Conservation (phyloP, 2,329 filamentous ascomycete species). For the Sporothrix inflata region DNA sequence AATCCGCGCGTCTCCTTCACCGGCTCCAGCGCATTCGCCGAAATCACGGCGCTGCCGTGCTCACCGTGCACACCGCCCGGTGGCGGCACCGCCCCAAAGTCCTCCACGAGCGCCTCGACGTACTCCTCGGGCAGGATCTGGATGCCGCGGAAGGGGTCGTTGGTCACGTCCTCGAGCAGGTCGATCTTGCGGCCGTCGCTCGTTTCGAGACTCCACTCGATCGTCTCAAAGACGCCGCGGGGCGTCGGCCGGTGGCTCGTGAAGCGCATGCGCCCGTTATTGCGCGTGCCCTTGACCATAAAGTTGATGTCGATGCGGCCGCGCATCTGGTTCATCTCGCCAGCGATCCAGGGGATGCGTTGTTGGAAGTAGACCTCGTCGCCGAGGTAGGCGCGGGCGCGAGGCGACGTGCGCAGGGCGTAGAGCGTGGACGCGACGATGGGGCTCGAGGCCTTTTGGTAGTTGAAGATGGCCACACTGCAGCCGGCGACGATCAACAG, state of each 20-base stretch:
- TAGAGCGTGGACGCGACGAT: conserved; percentile 89
- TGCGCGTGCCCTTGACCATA: conserved; percentile 78
- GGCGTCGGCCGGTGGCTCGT: conserved; percentile 68
- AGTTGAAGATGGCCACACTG: conserved; percentile 94
- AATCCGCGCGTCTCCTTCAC: conserved; percentile 49
- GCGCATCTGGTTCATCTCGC: conserved; percentile 91
- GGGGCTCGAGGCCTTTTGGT: conserved; percentile 90
- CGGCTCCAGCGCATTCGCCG: conserved; percentile 19
- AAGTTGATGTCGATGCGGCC: conserved; percentile 88
- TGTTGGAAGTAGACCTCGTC: conserved; percentile 83
- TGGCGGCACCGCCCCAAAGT: conserved; percentile 29
- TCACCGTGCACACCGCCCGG: conserved; percentile 19
- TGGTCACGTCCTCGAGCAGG: conserved; percentile 65
- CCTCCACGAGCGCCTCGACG: conserved; percentile 44
- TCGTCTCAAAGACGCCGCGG: conserved; percentile 76
- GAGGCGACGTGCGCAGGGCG: conserved; percentile 78
- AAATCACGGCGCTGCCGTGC: conserved; percentile 15
- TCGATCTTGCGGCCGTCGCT: conserved; percentile 66
- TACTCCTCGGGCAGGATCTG: conserved; percentile 33
- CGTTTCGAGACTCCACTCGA: conserved; percentile 83
- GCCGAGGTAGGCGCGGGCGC: conserved; percentile 77
- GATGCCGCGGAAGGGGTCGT: conserved; percentile 33
- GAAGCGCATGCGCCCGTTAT: conserved; percentile 76
- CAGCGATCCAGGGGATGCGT: conserved; percentile 80
- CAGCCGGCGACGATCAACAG: conserved; percentile 68